Base-by-base conservation (phyloP, 1,284 basidiomycete species). In the Moesziomyces globuligerus region DNA sequence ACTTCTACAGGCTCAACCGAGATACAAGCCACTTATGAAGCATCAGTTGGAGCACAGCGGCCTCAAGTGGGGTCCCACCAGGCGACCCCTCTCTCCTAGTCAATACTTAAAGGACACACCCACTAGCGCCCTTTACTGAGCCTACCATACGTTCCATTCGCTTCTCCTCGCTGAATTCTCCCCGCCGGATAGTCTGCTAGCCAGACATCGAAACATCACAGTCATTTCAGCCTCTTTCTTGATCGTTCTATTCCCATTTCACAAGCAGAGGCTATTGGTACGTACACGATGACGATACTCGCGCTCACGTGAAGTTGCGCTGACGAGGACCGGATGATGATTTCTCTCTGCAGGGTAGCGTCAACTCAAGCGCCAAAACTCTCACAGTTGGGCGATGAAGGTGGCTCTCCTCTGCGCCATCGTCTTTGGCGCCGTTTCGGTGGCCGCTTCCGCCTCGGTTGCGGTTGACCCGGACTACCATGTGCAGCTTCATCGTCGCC, bases 361-460 rank as follows among this genome's bases (percentile, higher is more conserved):
- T 13, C 32, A 17, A 5, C 11, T 32, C 29, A 5, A 32, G 29
- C 11, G 8, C 15, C 17, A 20, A 21, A 36, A n/a, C 15, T 13
- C 24, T 40, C 3, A 9, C 45, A 7, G 17, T 29, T 36, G 8
- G 47, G 26, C 32, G 24, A 70, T 70, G 67, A 70, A 56, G 59
- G 50, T 49, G 9, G 54, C 60, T 17, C 41, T 64, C 7, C 52
- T 70, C 37, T 55, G 20, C 38, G 56, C 56, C 18, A 40, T 70
- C n/a, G 67, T 70, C 11, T 70, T 70, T 32, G 67, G 67, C 32
- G 67, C 56, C 26, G 56, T 64, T 45, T 55, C 67, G 9, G 67
- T 43, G 7, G 59, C 67, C n/a, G 67, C 59, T n/a, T 51, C 67
- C 5, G 28, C 60, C 18, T 55, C 59, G 25, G 44, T 39, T 13